phyloP scores from a whole-genome alignment of 768 basidiomycete species.

The Nevesoporus exiguus region DNA sequence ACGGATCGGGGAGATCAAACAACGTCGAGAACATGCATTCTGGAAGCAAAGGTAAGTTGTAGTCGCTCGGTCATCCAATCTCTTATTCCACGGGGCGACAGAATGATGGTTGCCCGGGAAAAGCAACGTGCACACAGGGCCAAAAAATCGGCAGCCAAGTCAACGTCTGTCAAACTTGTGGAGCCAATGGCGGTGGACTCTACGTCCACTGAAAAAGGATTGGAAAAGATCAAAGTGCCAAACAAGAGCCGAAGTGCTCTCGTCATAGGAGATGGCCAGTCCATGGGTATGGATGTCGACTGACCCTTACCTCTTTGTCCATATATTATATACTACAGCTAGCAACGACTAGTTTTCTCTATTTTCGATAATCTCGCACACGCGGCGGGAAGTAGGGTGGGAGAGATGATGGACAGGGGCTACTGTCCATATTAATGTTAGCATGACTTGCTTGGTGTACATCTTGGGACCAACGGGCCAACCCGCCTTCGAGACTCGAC shows the following conservation, averaged over 20 bases:
- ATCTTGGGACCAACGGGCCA: neutral
- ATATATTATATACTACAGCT: neutral
- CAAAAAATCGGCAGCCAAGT: conserved; percentile 54
- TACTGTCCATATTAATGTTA: conserved; percentile 18
- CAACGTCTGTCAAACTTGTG: conserved; percentile 58
- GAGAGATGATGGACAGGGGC: conserved; percentile 12
- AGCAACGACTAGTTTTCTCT: neutral
- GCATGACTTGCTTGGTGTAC: neutral
- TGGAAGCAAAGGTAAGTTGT: conserved; percentile 82
- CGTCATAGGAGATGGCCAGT: conserved; percentile 76
- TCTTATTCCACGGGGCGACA: conserved; percentile 29
- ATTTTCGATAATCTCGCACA: neutral
- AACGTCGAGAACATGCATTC: conserved; percentile 88
- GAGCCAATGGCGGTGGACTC: conserved; percentile 53
- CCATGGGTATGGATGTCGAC: conserved; percentile 91
- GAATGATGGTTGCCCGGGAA: conserved; percentile 82
- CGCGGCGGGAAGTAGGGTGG: neutral
- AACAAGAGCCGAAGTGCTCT: conserved; percentile 68
- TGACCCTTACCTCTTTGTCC: conserved; percentile 29
- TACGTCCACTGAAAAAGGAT: conserved; percentile 44
- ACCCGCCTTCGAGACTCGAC: too few species aligned
- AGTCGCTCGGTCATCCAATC: neutral
- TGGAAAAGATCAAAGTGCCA: conserved; percentile 77
- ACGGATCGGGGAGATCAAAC: conserved; percentile 88
- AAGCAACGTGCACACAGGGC: conserved; percentile 73